Evolutionary conservation across 345 rosid species (phyloP).

Genomic region (Hibiscus tridactylites): DNA sequence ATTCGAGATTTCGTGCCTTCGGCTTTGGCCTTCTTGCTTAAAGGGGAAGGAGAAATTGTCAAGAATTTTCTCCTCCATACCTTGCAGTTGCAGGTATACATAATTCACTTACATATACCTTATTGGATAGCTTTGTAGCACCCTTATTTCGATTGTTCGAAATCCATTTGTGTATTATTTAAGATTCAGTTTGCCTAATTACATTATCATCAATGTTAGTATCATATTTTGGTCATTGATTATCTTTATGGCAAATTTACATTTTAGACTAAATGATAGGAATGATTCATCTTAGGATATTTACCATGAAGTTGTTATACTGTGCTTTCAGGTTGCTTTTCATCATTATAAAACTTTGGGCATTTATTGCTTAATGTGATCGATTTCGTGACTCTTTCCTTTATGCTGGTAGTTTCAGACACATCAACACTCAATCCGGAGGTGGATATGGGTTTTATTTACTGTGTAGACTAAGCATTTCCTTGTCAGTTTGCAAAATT

Average conservation of each 20-base stretch:
- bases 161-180: not conserved
- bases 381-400: not conserved
- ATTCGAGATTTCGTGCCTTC: conserved; percentile 94
- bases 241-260: not conserved
- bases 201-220: not conserved
- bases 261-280: not conserved
- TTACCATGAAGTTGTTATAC: not conserved
- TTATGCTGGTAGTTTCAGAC: not conserved
- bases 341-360: not conserved
- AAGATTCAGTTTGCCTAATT: not conserved
- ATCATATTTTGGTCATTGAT: not conserved
- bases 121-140: not conserved
- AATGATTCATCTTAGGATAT: not conserved
- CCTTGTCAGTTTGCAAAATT: not conserved
- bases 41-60: conserved; percentile 87
- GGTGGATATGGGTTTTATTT: not conserved
- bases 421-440: not conserved
- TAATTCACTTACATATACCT: not conserved
- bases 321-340: not conserved
- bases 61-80: conserved; percentile 92
- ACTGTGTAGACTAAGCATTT: not conserved
- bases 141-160: not conserved
- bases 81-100: conserved; percentile 76
- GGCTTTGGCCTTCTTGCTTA: conserved; percentile 87
- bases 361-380: not conserved